Conservation (phyloP, 108 stramenopile species). For the Fragilaria crotonensis region DNA sequence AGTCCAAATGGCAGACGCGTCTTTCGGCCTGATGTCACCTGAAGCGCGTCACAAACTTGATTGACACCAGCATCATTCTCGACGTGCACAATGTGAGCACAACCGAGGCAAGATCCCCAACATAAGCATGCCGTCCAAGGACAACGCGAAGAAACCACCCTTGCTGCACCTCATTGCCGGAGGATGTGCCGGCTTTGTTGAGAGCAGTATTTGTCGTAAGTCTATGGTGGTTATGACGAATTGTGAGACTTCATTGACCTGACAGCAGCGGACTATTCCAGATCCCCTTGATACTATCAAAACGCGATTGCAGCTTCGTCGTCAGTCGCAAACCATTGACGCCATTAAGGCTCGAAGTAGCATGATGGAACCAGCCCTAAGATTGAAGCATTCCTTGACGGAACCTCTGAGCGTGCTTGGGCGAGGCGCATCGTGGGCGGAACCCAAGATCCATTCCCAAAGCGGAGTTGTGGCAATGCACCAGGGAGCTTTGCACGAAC, state of each 20-base stretch:
- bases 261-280: background rate
- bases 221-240: background rate
- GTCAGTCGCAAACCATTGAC: slow-evolving; percentile 35
- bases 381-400: slow-evolving; percentile 24
- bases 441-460: background rate
- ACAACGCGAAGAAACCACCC: slow-evolving; percentile 68
- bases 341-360: slow-evolving; percentile 28
- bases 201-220: slow-evolving; percentile 73
- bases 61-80: too few relatives aligned
- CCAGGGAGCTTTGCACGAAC: slow-evolving; percentile 2
- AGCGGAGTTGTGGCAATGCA: background rate
- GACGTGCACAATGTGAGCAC: too few relatives aligned
- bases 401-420: slow-evolving; percentile 12
- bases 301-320: slow-evolving; percentile 87
- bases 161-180: slow-evolving; percentile 84
- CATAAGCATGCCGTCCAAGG: slow-evolving; percentile 6
- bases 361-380: slow-evolving; percentile 42
- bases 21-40: too few relatives aligned
- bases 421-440: background rate
- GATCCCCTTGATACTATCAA: slow-evolving; percentile 95
- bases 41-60: too few relatives aligned
- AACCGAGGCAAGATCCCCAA: too few relatives aligned
- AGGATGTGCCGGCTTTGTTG: slow-evolving; percentile 90
- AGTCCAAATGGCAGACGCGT: too few relatives aligned
- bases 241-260: background rate